A percentile compares a stretch with the other conserved stretches of the same genome.
phyloP scores from a whole-genome alignment of 2,329 filamentous ascomycete species.

The Cucurbitaria berberidis region DNA sequence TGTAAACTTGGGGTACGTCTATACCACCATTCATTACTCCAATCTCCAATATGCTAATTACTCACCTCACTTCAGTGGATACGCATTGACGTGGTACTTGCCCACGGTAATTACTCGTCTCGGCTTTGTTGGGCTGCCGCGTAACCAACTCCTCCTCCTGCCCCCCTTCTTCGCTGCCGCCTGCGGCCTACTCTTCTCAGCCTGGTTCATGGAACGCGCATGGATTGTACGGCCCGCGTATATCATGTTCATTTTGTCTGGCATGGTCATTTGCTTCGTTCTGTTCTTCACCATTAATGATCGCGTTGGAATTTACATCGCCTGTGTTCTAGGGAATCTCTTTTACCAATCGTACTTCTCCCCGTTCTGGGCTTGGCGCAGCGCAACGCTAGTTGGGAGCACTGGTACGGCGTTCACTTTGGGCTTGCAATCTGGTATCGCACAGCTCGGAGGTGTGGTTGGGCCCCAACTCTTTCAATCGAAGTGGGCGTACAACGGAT shows the following conservation, averaged over 20 bases:
- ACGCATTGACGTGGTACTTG: constrained; percentile 52
- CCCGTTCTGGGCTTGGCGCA: constrained; percentile 30
- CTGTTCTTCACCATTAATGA: constrained; percentile 49
- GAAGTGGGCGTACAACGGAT: constrained; percentile 51
- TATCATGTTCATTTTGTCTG: constrained; percentile 51
- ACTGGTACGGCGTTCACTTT: constrained; percentile 56
- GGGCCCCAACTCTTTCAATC: constrained; percentile 54
- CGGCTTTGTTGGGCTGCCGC: constrained; percentile 51
- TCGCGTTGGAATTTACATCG: constrained; percentile 50
- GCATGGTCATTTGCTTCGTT: constrained; percentile 53
- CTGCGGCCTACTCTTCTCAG: constrained; percentile 48
- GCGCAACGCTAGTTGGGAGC: constrained; percentile 37
- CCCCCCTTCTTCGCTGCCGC: constrained; percentile 51
- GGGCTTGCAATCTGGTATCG: constrained; percentile 53
- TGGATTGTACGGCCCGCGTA: constrained; percentile 52
- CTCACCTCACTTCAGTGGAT: too few species aligned
- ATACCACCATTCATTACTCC: too few species aligned
- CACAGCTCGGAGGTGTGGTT: constrained; percentile 55
- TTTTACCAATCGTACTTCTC: constrained; percentile 52
- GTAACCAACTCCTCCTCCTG: constrained; percentile 56
- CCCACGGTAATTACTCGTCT: constrained; percentile 53
- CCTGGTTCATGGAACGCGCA: constrained; percentile 50
- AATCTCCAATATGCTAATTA: too few species aligned
- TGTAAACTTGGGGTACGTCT: constrained; percentile 47
- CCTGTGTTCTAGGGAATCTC: constrained; percentile 53